Evolutionary conservation across 768 basidiomycete species (phyloP), one percentile per base, ranked within the genome.

Genomic region (Dentipellis fragilis): DNA sequence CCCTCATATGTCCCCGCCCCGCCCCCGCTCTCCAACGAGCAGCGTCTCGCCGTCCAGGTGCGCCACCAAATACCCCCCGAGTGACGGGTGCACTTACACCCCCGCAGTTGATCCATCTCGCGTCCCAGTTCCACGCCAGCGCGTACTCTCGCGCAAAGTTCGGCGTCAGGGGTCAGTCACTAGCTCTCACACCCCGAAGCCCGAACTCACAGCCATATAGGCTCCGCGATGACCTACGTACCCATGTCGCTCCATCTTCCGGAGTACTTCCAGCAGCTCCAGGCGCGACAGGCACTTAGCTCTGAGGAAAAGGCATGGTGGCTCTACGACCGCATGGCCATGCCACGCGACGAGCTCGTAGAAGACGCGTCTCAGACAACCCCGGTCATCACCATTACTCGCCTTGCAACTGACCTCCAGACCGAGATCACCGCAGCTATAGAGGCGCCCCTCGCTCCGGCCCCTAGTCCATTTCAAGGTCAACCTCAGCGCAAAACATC

Each of bases 351-450:
- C 21, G 40, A 59, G 42, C 45, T 17, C n/a, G 17, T 40, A 19
- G 17, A 16, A 49, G 47, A 36, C 2, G 36, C 40, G 10, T 54
- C 59, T 14, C 50, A 48, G 35, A 17, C 51, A 36, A 37, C 29
- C 14, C 52, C 19, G 11, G 19, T 38, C 39, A 49, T 56, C 12
- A 45, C 54, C 7, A 48, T 57, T 34, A 48, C 35, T 12, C 55
- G 46, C 29, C 29, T 57, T 5, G 55, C 58, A 36, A 40, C 58
- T 16, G 48, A 53, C 36, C 56, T 68, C 34, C 64, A 64, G 40
- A 52, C 63, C 38, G 67, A 63, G 37, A 54, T 68, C n/a, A 59
- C 62, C 36, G 55, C 64, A 11, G 63, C 63, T 8, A 67, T 63
- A 19, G 63, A 61, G 37, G 57, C 64, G 17, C 64, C 64, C 38